These are phyloP conservation scores for Mycena floridula DNA, from an alignment of 768 basidiomycete species.

Conservation along the genomic window DNA sequence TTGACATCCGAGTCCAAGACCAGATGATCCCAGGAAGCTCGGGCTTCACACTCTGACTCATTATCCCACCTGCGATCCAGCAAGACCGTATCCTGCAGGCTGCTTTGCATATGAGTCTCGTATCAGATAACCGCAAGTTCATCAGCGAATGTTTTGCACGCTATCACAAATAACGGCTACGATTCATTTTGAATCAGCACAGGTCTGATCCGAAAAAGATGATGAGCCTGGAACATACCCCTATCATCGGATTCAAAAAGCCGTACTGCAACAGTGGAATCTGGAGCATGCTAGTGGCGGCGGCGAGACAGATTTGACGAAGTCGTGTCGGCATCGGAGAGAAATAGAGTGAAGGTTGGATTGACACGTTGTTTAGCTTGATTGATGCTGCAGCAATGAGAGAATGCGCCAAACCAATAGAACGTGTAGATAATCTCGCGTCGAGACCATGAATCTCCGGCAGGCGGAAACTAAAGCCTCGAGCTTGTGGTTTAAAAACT, in stretches of 20 bases:
- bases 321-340: slow-evolving; percentile 24
- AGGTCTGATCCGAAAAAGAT: slow-evolving; percentile 3
- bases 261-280: slow-evolving; percentile 32
- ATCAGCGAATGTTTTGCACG: slow-evolving; percentile 39
- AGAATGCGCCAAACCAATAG: slow-evolving; percentile 36
- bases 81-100: too few relatives aligned
- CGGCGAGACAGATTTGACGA: slow-evolving; percentile 34
- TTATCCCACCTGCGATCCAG: too few relatives aligned
- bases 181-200: slow-evolving; percentile 8
- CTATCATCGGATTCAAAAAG: slow-evolving; percentile 43
- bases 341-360: slow-evolving; percentile 21
- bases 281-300: slow-evolving; percentile 38
- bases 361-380: slow-evolving; percentile 45
- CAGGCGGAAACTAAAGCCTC: slow-evolving; percentile 29
- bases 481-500: slow-evolving; percentile 39
- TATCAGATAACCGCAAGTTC: too few relatives aligned
- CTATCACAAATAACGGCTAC: slow-evolving; percentile 41
- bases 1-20: too few relatives aligned
- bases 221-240: slow-evolving; percentile 36
- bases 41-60: too few relatives aligned
- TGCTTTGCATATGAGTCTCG: too few relatives aligned
- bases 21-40: too few relatives aligned
- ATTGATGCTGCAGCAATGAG: slow-evolving; percentile 44
- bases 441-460: slow-evolving; percentile 26
- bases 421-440: slow-evolving; percentile 19